phyloP scores from a whole-genome alignment of 2,329 filamentous ascomycete genomes.

The Cytospora leucostoma region DNA sequence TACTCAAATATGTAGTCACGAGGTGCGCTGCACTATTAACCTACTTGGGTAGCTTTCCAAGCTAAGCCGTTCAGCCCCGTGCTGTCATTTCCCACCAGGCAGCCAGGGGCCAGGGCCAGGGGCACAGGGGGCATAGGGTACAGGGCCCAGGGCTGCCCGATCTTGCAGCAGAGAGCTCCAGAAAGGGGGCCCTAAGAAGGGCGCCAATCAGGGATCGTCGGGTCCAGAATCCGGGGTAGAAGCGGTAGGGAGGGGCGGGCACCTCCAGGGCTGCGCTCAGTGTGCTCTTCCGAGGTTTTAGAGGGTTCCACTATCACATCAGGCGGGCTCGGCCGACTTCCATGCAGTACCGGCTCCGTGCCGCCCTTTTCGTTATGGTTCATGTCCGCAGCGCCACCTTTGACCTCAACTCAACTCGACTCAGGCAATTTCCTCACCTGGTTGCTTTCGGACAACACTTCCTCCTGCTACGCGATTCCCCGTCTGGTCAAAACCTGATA shows the following conservation, averaged over 20 bases:
- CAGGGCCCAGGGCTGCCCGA: too few relatives aligned
- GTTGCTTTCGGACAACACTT: too few relatives aligned
- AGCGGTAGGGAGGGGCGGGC: too few relatives aligned
- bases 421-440: background rate
- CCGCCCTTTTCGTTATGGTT: too few relatives aligned
- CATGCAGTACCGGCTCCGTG: constrained; percentile 17
- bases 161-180: constrained; percentile 6
- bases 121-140: constrained; percentile 1
- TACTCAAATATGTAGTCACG: background rate
- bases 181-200: background rate
- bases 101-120: background rate
- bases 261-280: too few relatives aligned
- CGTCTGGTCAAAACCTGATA: too few relatives aligned
- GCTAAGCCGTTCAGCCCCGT: background rate
- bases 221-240: constrained; percentile 18
- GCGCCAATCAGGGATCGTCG: constrained; percentile 21
- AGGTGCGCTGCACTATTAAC: background rate
- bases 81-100: background rate
- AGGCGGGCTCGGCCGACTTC: constrained; percentile 12
- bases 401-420: background rate
- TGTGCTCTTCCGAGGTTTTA: too few relatives aligned
- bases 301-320: background rate
- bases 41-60: background rate
- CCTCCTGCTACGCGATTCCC: too few relatives aligned
- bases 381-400: too few relatives aligned